phyloP scores from a whole-genome alignment of 2,329 filamentous ascomycete genomes.

The Akanthomyces muscarius region DNA sequence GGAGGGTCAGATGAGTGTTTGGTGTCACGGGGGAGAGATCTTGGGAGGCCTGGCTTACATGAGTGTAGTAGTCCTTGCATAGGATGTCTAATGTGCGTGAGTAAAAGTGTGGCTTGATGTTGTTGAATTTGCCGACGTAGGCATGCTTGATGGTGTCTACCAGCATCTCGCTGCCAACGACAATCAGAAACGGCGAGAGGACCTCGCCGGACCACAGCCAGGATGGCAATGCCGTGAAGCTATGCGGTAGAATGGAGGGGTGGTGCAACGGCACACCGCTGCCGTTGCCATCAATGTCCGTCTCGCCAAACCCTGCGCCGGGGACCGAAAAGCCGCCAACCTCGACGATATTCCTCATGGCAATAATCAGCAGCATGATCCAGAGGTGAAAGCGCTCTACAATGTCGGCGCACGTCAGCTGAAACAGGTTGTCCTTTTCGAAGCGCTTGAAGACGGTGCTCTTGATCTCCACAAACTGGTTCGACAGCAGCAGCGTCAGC shows the following conservation, averaged over 20 bases:
- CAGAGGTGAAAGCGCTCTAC: slow-evolving; percentile 97
- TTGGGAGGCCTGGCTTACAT: slow-evolving; percentile 48
- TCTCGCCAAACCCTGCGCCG: slow-evolving; percentile 45
- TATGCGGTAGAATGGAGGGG: slow-evolving; percentile 77
- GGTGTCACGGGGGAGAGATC: not conserved
- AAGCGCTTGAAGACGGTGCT: slow-evolving; percentile 98
- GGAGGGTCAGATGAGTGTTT: slow-evolving; percentile 15
- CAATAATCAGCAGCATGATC: slow-evolving; percentile 96
- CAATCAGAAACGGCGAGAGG: slow-evolving; percentile 86
- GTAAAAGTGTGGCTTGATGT: slow-evolving; percentile 87
- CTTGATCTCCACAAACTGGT: slow-evolving; percentile 99
- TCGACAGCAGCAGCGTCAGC: slow-evolving; percentile 86
- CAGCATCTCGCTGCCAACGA: slow-evolving; percentile 92
- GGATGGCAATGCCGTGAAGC: slow-evolving; percentile 83
- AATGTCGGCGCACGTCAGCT: slow-evolving; percentile 92
- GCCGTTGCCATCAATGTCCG: slow-evolving; percentile 45
- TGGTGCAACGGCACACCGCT: slow-evolving; percentile 57
- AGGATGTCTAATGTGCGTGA: slow-evolving; percentile 86
- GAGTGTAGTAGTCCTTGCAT: slow-evolving; percentile 96
- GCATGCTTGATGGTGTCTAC: slow-evolving; percentile 97
- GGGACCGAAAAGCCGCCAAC: slow-evolving; percentile 75
- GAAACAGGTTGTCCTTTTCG: slow-evolving; percentile 96
- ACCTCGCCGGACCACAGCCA: slow-evolving; percentile 78
- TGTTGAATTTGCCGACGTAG: slow-evolving; percentile 98
- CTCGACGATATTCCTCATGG: slow-evolving; percentile 92